phyloP scores from a whole-genome alignment of 2,329 filamentous ascomycete species.

The Botrytis pseudocinerea region DNA sequence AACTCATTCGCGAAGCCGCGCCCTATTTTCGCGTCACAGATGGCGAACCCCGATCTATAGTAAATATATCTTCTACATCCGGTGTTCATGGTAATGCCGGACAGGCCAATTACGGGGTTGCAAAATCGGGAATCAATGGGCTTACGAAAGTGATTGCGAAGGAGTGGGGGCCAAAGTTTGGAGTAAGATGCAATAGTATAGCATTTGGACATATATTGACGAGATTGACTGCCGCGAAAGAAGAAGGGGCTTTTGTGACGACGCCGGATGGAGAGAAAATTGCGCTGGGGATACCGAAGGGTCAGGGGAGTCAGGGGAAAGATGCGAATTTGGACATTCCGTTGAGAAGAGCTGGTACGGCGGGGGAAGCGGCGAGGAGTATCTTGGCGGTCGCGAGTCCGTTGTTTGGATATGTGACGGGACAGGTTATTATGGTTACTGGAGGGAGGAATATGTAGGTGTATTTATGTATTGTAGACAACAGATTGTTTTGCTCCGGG shows the following conservation, averaged over 20 bases:
- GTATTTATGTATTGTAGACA: not conserved
- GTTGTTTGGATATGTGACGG: conserved; percentile 79
- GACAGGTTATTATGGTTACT: conserved; percentile 85
- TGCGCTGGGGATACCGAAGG: conserved; percentile 71
- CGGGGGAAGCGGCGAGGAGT: conserved; percentile 76
- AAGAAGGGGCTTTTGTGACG: conserved; percentile 76
- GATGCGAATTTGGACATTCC: conserved; percentile 69
- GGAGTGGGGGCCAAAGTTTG: conserved; percentile 84
- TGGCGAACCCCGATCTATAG: conserved; percentile 72
- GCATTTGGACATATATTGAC: conserved; percentile 84
- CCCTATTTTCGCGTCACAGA: conserved; percentile 88
- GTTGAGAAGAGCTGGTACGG: conserved; percentile 71
- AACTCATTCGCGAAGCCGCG: conserved; percentile 74
- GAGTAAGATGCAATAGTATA: conserved; percentile 79
- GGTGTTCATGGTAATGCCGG: conserved; percentile 86
- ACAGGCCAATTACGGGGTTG: conserved; percentile 86
- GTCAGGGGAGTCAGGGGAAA: conserved; percentile 47
- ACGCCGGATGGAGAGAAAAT: conserved; percentile 76
- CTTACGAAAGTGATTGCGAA: conserved; percentile 89
- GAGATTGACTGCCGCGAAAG: conserved; percentile 79
- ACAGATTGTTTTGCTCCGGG: not conserved
- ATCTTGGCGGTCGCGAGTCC: conserved; percentile 80
- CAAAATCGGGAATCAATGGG: conserved; percentile 80
- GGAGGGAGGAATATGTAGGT: conserved; percentile 66
- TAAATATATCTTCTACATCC: conserved; percentile 82